Evolutionary conservation across 257 asterid genomes (phyloP), one percentile per base, ranked within the genome.

Genomic region (Nicotiana sylvestris): DNA sequence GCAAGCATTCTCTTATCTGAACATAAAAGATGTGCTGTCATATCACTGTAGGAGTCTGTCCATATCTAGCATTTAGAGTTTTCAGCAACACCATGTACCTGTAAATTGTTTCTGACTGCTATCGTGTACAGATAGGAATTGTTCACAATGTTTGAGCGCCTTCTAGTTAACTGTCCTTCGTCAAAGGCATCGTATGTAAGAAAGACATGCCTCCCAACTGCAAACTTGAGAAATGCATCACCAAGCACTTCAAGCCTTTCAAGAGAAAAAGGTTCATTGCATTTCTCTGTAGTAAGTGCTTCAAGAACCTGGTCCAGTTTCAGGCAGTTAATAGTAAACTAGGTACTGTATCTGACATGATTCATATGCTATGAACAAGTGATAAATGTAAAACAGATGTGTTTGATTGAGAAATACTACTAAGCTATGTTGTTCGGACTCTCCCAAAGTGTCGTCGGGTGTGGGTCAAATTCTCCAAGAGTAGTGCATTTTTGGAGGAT

Each of bases 161-260:
- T 96, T 82, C 90, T 91, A 66, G 98, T 94, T 81, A 96, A 88
- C 88, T 96, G 98, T 60, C 99, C 99, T 91, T 96, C 99, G 78
- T 96, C 98, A 66, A 92, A 89, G 51, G 94, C 85, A 43, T 85
- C 90, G 33, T 94, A 91, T 85, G 87, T 87, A 64, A 96, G 94
- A 85, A 96, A 96, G 70, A 94, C 91, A 90, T 89, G 95, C 83
- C 98, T 91, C 55, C 95, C 98, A 82, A 93, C 99, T 27, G 96
- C 97, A 87, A 93, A 92, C 90, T 96, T 96, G 82, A 96, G 99
- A 89, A 96, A 94, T 67, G 97, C 97, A 81, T 96, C 99, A 72
- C 99, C 99, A 88, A 96, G 98, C 82, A 93, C 97, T 87, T 96
- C 99, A 88, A 94, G 95, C 88, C 99, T 93, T 91, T 96, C 99